These are phyloP conservation scores for Verticillium isaacii DNA, from an alignment of 2,329 filamentous ascomycete genomes.

Conservation along the genomic window DNA sequence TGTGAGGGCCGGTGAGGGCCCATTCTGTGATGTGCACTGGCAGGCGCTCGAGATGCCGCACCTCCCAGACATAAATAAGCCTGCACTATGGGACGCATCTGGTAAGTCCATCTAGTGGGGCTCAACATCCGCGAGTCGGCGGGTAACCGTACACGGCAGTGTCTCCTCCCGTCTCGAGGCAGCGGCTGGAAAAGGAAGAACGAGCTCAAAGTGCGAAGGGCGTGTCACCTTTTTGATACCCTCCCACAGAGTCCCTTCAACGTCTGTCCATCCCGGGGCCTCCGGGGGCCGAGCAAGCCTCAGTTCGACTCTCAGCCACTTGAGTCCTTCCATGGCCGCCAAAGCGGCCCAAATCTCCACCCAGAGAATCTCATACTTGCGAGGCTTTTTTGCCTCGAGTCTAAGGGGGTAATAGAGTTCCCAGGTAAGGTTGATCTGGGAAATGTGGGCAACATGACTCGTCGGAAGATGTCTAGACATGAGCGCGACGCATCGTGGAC, in stretches of 20 bases:
- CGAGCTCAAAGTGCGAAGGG: constrained; percentile 12
- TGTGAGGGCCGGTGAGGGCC: too few species aligned
- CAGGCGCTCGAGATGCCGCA: too few species aligned
- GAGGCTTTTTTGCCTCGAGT: background rate
- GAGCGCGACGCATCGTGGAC: background rate
- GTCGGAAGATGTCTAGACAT: constrained; percentile 4
- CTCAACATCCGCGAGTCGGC: background rate
- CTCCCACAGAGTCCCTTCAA: constrained; percentile 8
- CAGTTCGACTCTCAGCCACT: constrained; percentile 12
- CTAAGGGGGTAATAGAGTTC: background rate
- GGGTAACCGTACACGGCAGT: constrained; percentile 11
- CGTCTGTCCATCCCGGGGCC: constrained; percentile 5
- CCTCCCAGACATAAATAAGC: too few species aligned
- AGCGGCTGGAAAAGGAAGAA: constrained; percentile 11
- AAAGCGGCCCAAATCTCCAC: constrained; percentile 8
- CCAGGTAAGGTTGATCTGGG: constrained; percentile 6
- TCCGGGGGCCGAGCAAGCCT: background rate
- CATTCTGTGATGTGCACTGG: too few species aligned
- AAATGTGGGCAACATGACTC: constrained; percentile 4
- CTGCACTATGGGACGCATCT: too few species aligned
- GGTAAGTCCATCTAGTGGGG: too few species aligned
- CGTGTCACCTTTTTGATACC: constrained; percentile 11
- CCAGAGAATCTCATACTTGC: constrained; percentile 7
- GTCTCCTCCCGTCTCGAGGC: constrained; percentile 10
- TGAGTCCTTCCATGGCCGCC: constrained; percentile 11